Percentiles rank a stretch among this genome's conserved stretches.
Evolutionary conservation across 225 moss, liverwort and hornwort species (phyloP).

Genomic region (Anthoceros angustus): DNA sequence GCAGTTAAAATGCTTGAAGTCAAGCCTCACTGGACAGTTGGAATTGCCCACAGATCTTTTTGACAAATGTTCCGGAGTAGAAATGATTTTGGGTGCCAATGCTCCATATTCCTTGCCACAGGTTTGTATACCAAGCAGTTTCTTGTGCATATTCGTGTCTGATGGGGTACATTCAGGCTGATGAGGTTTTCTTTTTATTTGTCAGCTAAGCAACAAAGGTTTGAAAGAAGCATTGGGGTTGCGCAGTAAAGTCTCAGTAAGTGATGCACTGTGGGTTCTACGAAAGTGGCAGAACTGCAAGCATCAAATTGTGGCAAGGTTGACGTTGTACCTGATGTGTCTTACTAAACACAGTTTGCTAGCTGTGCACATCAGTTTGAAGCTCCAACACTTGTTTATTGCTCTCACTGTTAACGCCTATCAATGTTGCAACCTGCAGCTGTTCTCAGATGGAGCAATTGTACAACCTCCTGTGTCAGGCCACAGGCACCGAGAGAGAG

Average conservation of each 20-base stretch:
- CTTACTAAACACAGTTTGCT: not conserved
- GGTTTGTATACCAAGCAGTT: slow-evolving; percentile 15
- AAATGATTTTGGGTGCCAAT: slow-evolving; percentile 46
- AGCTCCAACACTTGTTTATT: slow-evolving; percentile 6
- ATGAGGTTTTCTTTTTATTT: not conserved
- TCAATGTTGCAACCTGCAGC: slow-evolving; percentile 23
- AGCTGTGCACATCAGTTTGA: not conserved
- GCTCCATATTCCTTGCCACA: slow-evolving; percentile 41
- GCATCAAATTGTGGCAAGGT: slow-evolving; percentile 55
- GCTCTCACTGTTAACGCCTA: not conserved
- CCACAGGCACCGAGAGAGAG: slow-evolving; percentile 22
- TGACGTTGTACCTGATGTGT: not conserved
- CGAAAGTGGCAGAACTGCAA: slow-evolving; percentile 30
- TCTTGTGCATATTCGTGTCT: not conserved
- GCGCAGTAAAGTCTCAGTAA: slow-evolving; percentile 48
- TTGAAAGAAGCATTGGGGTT: slow-evolving; percentile 55
- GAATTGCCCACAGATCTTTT: slow-evolving; percentile 51
- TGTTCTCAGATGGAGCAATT: slow-evolving; percentile 67
- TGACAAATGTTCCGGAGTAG: slow-evolving; percentile 46
- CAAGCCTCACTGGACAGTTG: slow-evolving; percentile 50
- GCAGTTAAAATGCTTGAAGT: slow-evolving; percentile 47
- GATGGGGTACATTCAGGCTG: not conserved
- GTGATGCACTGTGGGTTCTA: slow-evolving; percentile 53
- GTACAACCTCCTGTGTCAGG: slow-evolving; percentile 53
- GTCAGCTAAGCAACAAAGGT: slow-evolving; percentile 46